phyloP scores from a whole-genome alignment of 2,329 filamentous ascomycete species.

The Phialocephala subalpina region DNA sequence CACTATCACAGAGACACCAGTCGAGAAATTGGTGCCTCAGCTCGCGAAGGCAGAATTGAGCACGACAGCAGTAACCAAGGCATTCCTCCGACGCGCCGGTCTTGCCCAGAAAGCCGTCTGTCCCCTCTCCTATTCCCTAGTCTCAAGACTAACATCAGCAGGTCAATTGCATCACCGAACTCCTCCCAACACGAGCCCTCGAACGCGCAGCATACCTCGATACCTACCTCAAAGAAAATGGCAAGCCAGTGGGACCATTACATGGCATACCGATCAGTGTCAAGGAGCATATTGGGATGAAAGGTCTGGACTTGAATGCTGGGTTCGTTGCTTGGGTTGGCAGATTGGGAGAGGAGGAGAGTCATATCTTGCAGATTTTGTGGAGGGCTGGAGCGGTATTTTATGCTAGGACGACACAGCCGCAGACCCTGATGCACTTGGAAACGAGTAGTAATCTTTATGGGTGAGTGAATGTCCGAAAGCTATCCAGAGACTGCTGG shows the following conservation, averaged over 20 bases:
- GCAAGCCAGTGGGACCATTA: slow-evolving; percentile 46
- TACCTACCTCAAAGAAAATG: slow-evolving; percentile 40
- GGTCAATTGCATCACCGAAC: slow-evolving; percentile 56
- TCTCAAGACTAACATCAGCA: slow-evolving; percentile 33
- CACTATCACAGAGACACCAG: slow-evolving; percentile 55
- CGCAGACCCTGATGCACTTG: slow-evolving; percentile 62
- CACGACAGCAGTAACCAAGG: slow-evolving; percentile 54
- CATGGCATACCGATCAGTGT: slow-evolving; percentile 58
- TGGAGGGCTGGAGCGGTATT: slow-evolving; percentile 58
- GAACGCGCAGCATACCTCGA: slow-evolving; percentile 46
- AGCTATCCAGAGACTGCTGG: background rate
- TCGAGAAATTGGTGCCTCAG: slow-evolving; percentile 54
- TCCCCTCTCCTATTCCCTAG: background rate
- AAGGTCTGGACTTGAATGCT: slow-evolving; percentile 55
- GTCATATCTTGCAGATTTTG: slow-evolving; percentile 55
- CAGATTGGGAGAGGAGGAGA: slow-evolving; percentile 52
- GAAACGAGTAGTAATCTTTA: slow-evolving; percentile 60
- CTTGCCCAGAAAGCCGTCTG: slow-evolving; percentile 58
- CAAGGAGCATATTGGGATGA: slow-evolving; percentile 61
- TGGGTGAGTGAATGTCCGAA: slow-evolving; percentile 39
- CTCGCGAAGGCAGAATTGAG: slow-evolving; percentile 54
- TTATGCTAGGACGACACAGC: slow-evolving; percentile 60
- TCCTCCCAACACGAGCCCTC: slow-evolving; percentile 47
- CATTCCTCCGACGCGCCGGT: slow-evolving; percentile 62
- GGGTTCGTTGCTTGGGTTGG: slow-evolving; percentile 59